Evolutionary conservation across 306 rosid species (phyloP).

Genomic region (Corylus avellana): DNA sequence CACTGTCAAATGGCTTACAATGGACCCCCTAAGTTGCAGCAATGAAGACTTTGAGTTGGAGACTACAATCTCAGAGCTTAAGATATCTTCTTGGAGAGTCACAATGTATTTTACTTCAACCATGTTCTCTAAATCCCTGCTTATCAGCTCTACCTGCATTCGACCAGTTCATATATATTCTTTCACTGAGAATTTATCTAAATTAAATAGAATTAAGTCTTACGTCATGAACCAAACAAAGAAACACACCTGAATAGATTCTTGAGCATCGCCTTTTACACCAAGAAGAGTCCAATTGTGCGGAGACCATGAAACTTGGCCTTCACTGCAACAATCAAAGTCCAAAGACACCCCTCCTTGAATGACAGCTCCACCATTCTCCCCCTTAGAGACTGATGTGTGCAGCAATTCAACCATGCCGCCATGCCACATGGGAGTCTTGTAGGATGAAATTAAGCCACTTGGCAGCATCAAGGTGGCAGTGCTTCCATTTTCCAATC

Average conservation of each 20-base stretch:
- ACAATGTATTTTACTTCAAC: constrained; percentile 62
- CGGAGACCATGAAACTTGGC: constrained; percentile 54
- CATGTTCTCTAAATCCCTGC: constrained; percentile 39
- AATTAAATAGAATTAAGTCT: not conserved
- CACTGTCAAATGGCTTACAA: constrained; percentile 75
- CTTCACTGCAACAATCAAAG: constrained; percentile 35
- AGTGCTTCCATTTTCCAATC: constrained; percentile 64
- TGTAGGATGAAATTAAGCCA: constrained; percentile 79
- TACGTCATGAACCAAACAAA: too few species aligned
- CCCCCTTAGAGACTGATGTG: constrained; percentile 58
- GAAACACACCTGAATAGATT: constrained; percentile 59
- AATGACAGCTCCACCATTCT: constrained; percentile 40
- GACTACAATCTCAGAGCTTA: constrained; percentile 59
- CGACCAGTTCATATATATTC: constrained; percentile 11
- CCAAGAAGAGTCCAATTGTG: constrained; percentile 59
- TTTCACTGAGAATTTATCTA: not conserved
- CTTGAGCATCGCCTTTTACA: constrained; percentile 52
- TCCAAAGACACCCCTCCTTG: constrained; percentile 76
- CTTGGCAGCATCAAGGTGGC: constrained; percentile 72
- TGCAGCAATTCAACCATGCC: constrained; percentile 75
- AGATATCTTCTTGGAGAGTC: constrained; percentile 54
- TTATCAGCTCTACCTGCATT: constrained; percentile 69
- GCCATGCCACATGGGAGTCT: constrained; percentile 91
- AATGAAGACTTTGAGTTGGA: constrained; percentile 52
- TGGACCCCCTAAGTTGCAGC: constrained; percentile 56